phyloP scores from a whole-genome alignment of 768 basidiomycete genomes.

The Leccinum variicolor region DNA sequence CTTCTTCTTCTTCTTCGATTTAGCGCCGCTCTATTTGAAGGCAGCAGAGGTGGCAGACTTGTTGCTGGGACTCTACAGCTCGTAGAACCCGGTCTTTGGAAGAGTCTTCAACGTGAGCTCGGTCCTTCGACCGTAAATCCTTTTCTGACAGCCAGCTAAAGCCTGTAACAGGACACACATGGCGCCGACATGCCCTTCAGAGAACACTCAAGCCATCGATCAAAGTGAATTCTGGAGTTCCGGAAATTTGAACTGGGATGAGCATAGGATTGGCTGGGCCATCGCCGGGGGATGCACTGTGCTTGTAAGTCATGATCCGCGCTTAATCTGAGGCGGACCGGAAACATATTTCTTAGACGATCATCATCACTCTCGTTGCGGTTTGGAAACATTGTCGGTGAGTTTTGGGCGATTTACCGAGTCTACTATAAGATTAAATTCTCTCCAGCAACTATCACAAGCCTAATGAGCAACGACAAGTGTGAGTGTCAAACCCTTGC shows the following conservation, averaged over 20 bases:
- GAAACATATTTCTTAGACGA: constrained; percentile 40
- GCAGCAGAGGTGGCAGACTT: neutral
- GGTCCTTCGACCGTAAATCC: neutral
- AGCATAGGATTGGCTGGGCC: constrained; percentile 70
- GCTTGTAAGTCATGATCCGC: constrained; percentile 41
- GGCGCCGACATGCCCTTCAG: constrained; percentile 43
- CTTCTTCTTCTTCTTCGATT: too few species aligned
- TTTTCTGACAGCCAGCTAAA: neutral
- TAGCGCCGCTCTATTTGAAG: neutral
- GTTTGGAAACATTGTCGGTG: constrained; percentile 65
- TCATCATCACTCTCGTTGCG: constrained; percentile 54
- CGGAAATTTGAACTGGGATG: constrained; percentile 53
- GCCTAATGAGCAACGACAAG: constrained; percentile 72
- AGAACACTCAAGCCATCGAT: constrained; percentile 49
- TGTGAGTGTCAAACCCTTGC: constrained; percentile 42
- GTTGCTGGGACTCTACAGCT: neutral
- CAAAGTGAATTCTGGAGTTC: constrained; percentile 62
- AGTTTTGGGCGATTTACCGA: constrained; percentile 16
- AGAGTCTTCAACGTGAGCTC: neutral
- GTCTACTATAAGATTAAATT: neutral
- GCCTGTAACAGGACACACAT: constrained; percentile 7
- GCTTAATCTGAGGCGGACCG: neutral
- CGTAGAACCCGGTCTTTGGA: neutral
- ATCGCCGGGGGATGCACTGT: constrained; percentile 60
- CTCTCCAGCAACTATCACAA: constrained; percentile 63